These are phyloP conservation scores for Arachis stenosperma DNA, from an alignment of 306 rosid genomes.

Conservation along the genomic window DNA sequence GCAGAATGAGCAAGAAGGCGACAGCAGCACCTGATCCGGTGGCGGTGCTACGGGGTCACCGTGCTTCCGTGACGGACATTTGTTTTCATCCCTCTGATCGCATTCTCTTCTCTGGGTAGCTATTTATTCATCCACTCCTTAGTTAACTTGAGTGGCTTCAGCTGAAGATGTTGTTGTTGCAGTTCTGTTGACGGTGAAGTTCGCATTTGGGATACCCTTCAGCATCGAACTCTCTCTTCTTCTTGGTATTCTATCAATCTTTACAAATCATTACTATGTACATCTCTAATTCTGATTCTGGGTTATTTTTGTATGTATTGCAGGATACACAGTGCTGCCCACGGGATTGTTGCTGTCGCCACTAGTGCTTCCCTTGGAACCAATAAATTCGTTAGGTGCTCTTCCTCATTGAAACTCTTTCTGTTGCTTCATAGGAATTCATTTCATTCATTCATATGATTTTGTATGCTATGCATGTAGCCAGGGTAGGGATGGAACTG, in stretches of 20 bases:
- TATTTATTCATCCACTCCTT: background rate
- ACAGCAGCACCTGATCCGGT: slow-evolving; percentile 77
- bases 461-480: slow-evolving; percentile 48
- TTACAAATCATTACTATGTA: too few relatives aligned
- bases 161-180: slow-evolving; percentile 27
- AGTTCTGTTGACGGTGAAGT: slow-evolving; percentile 91
- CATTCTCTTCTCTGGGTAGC: slow-evolving; percentile 72
- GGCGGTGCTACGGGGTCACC: slow-evolving; percentile 89
- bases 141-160: background rate
- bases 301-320: slow-evolving; percentile 8
- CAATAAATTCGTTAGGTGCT: slow-evolving; percentile 75
- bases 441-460: slow-evolving; percentile 4
- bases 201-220: slow-evolving; percentile 82
- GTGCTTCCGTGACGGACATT: slow-evolving; percentile 78
- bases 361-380: slow-evolving; percentile 62
- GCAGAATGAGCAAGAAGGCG: slow-evolving; percentile 54
- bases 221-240: slow-evolving; percentile 77
- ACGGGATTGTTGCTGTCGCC: slow-evolving; percentile 75
- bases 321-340: slow-evolving; percentile 89
- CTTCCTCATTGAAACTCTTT: slow-evolving; percentile 16
- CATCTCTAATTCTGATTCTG: too few relatives aligned
- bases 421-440: slow-evolving; percentile 17
- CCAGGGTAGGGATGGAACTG: slow-evolving; percentile 98
- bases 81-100: slow-evolving; percentile 69
- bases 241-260: slow-evolving; percentile 52